Evolutionary conservation across 805 yeast genomes (phyloP).

Genomic region (Ogataea kodamae): DNA sequence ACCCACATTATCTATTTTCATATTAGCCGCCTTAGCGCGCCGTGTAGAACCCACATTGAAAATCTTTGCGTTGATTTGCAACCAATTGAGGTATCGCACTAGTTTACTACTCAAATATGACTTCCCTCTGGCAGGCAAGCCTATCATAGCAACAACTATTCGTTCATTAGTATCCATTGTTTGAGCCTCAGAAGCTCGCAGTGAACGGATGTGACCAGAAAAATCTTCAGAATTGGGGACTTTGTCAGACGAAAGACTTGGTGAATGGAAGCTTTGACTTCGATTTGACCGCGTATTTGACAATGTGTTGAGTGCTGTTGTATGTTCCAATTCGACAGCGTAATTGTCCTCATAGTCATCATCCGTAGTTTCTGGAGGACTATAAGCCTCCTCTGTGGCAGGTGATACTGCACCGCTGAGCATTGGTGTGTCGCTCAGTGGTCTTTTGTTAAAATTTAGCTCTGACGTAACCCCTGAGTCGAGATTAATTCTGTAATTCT

Average conservation of each 20-base stretch:
- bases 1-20: conserved; percentile 71
- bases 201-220: conserved; percentile 85
- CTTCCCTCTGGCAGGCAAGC: conserved; percentile 92
- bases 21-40: conserved; percentile 60
- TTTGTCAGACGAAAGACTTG: no score
- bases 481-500: conserved; percentile 10
- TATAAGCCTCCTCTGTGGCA: conserved; percentile 18
- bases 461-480: background rate
- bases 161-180: conserved; percentile 60
- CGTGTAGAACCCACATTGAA: conserved; percentile 96
- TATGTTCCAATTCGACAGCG: background rate
- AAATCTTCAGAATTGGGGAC: conserved; percentile 72
- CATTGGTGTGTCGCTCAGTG: conserved; percentile 72
- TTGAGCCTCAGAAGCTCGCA: conserved; percentile 72
- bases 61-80: conserved; percentile 84
- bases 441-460: conserved; percentile 57
- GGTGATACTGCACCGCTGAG: conserved; percentile 59
- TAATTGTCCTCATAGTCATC: conserved; percentile 29
- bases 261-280: no score
- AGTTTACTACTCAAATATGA: conserved; percentile 89
- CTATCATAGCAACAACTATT: conserved; percentile 94
- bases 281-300: background rate
- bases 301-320: background rate
- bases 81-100: conserved; percentile 88
- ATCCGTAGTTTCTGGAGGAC: conserved; percentile 27